These are phyloP conservation scores for Aciculoconidium aculeatum DNA, from an alignment of 805 yeast genomes.

Conservation along the genomic window DNA sequence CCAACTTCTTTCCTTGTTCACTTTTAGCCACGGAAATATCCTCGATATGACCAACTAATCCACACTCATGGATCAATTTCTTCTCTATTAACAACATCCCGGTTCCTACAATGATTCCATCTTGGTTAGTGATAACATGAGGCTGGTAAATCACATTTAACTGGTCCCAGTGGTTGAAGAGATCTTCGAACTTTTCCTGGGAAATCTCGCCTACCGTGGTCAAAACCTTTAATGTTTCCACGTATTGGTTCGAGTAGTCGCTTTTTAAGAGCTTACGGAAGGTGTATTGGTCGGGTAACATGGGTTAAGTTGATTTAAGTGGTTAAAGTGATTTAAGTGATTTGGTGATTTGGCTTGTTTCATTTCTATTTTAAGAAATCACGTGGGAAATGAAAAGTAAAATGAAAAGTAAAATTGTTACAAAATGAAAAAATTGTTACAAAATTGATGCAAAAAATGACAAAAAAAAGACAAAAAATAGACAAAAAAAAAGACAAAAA, in stretches of 20 bases:
- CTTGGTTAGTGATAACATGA: slow-evolving; percentile 54
- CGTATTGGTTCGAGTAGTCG: slow-evolving; percentile 61
- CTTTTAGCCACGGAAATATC: slow-evolving; percentile 75
- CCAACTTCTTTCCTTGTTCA: slow-evolving; percentile 83
- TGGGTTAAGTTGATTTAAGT: too few relatives aligned
- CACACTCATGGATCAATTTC: slow-evolving; percentile 79
- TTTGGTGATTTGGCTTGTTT: slow-evolving; percentile 10
- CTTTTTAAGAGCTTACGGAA: slow-evolving; percentile 49
- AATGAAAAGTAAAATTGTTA: too few relatives aligned
- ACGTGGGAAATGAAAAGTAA: too few relatives aligned
- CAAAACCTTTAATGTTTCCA: slow-evolving; percentile 57
- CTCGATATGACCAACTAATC: slow-evolving; percentile 88
- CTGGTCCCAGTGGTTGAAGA: slow-evolving; percentile 55
- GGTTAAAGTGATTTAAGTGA: too few relatives aligned
- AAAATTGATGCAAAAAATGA: too few relatives aligned
- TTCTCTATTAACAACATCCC: slow-evolving; percentile 78
- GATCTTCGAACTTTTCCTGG: slow-evolving; percentile 40
- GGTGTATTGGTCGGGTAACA: slow-evolving; percentile 60
- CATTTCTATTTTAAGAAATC: too few relatives aligned
- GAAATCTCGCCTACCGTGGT: slow-evolving; percentile 81
- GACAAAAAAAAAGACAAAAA: too few relatives aligned
- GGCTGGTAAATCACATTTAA: slow-evolving; percentile 55
- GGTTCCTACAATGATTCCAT: slow-evolving; percentile 64
- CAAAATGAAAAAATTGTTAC: too few relatives aligned
- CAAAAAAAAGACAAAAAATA: too few relatives aligned